Evolutionary conservation across 1,284 basidiomycete genomes (phyloP), one percentile per base, ranked within the genome.

Genomic region (Trametes polyzona): DNA sequence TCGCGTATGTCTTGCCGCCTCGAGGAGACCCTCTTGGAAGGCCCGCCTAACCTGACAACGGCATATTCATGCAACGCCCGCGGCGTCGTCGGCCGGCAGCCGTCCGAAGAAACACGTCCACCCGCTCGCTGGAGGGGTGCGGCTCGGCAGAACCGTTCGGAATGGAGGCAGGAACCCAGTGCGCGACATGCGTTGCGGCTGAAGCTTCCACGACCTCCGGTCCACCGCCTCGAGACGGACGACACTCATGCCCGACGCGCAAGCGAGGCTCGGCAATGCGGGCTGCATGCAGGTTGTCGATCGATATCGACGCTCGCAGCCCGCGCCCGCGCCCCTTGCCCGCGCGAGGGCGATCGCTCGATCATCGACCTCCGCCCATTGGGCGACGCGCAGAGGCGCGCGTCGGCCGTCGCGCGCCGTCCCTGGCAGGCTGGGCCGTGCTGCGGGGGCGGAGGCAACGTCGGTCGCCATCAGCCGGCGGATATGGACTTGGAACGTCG

Each of bases 11-110:
- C 43, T 40, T 40, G 52, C 27, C 7, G 52, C 52, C 52, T 53
- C 52, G 52, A 53, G 52, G 52, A 12, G 29, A 40, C 36, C 36
- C 43, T 46, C 27, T 35, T 16, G 24, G 35, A 43, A 39, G 48
- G n/a, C 19, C 24, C 21, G 12, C 17, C 39, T 39, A 33, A 12
- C 43, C 21, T 9, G 32, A 10, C 30, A 17, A 21, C 36, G 36
- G 14, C 24, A 5, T 30, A 17, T 9, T 30, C 46, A 32, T 26
- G 26, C 27, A 19, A 32, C 26, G 14, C 21, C 29, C 43, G n/a
- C 43, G 41, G 23, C 27, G n/a, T n/a, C 12, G 32, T n/a, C 8
- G 30, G 32, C 30, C 11, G 16, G 32, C 46, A 24, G 32, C 32
- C 46, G 47, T 40, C 24, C 26, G 14, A 14, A 10, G 14, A 16